Percentiles rank a stretch among this genome's conserved stretches.
phyloP scores from a whole-genome alignment of 257 asterid species.

The Solanum piurae region DNA sequence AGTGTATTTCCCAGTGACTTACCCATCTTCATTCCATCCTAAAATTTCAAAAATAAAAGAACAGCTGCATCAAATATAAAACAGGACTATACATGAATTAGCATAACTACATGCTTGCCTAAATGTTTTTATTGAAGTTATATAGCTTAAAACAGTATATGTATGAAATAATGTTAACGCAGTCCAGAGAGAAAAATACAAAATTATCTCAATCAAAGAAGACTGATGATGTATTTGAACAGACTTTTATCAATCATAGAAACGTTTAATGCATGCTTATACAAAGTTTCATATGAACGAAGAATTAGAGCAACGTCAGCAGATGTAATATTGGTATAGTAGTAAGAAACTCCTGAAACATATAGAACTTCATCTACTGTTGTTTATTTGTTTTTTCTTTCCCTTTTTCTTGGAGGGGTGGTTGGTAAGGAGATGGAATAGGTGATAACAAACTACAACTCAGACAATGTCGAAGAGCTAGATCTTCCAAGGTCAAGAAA shows the following conservation, averaged over 20 bases:
- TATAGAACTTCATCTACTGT: background rate
- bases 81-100: conserved; percentile 1
- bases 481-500: background rate
- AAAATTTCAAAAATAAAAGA: conserved; percentile 14
- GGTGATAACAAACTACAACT: background rate
- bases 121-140: background rate
- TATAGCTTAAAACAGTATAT: background rate
- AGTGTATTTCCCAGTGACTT: conserved; percentile 89
- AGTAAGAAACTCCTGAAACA: background rate
- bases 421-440: background rate
- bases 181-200: background rate
- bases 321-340: background rate
- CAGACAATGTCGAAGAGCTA: background rate
- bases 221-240: background rate
- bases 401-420: background rate
- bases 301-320: background rate
- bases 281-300: background rate
- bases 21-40: conserved; percentile 99
- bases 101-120: background rate
- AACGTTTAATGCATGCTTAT: background rate
- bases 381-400: background rate
- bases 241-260: background rate
- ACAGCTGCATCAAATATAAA: conserved; percentile 14
- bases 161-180: background rate
- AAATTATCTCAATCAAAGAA: background rate